A percentile compares a stretch with the other conserved stretches of the same genome.
phyloP scores from a whole-genome alignment of 192 early-diverging fungal genomes.

The Entomortierella lignicola region DNA sequence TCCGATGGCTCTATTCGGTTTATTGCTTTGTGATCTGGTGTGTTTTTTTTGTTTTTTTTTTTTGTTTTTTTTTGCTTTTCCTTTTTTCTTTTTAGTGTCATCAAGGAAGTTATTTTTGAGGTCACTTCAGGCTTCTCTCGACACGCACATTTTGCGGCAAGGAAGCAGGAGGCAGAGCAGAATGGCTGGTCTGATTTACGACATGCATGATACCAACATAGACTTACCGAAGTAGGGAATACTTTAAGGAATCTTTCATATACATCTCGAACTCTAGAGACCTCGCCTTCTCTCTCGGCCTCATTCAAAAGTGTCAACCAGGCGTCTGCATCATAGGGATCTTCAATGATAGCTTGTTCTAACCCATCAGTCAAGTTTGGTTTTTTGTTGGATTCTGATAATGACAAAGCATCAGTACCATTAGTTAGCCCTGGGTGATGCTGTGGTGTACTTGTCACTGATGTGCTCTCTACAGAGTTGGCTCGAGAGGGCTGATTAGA shows the following conservation, averaged over 20 bases:
- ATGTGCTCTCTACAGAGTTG: slow-evolving; percentile 24
- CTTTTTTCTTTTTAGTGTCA: not conserved
- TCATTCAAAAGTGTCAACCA: slow-evolving; percentile 76
- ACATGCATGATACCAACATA: not conserved
- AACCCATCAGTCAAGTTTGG: slow-evolving; percentile 9
- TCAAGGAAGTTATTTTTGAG: not conserved
- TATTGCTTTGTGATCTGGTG: not conserved
- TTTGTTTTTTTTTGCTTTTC: slow-evolving; percentile 1
- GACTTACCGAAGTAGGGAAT: slow-evolving; percentile 86
- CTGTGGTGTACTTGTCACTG: slow-evolving; percentile 3
- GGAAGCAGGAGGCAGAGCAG: not conserved
- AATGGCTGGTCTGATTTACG: too few relatives aligned
- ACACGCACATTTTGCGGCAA: not conserved
- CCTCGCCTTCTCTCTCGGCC: slow-evolving; percentile 66
- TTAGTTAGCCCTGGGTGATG: not conserved
- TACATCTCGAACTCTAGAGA: slow-evolving; percentile 66
- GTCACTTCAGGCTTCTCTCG: not conserved
- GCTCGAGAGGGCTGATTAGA: slow-evolving; percentile 28
- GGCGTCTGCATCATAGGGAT: slow-evolving; percentile 71
- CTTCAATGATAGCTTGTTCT: slow-evolving; percentile 64
- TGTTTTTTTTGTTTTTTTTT: slow-evolving; percentile 5
- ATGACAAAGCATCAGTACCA: not conserved
- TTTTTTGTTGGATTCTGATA: slow-evolving; percentile 12
- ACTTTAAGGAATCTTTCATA: slow-evolving; percentile 79
- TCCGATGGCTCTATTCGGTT: not conserved